A percentile compares a stretch with the other conserved stretches of the same genome.
Conservation (phyloP, 2,329 filamentous ascomycete species). For the Salinomyces thailandicus region DNA sequence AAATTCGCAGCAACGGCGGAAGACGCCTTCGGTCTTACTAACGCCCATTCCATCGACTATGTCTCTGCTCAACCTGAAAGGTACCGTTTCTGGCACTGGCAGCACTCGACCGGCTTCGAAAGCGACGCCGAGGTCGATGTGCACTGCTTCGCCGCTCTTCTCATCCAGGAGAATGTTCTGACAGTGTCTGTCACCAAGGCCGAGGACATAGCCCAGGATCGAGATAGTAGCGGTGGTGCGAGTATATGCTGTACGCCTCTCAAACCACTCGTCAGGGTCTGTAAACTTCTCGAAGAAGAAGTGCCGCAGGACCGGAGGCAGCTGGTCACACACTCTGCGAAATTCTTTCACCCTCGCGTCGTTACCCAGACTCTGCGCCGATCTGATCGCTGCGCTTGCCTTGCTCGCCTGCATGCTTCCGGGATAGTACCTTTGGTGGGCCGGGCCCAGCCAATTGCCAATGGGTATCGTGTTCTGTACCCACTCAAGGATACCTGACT, state of each 20-base stretch:
- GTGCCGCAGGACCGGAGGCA: slow-evolving; percentile 88
- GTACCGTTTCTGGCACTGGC: slow-evolving; percentile 88
- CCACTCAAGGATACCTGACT: slow-evolving; percentile 91
- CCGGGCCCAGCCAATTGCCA: slow-evolving; percentile 83
- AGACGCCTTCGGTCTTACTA: slow-evolving; percentile 89
- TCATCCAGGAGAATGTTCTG: slow-evolving; percentile 94
- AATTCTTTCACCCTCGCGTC: slow-evolving; percentile 66
- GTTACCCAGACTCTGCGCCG: slow-evolving; percentile 55
- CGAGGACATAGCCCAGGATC: slow-evolving; percentile 79
- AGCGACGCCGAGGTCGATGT: slow-evolving; percentile 92
- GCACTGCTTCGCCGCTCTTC: slow-evolving; percentile 82
- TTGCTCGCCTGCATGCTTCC: slow-evolving; percentile 65
- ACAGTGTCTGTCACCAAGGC: slow-evolving; percentile 85
- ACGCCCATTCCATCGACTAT: slow-evolving; percentile 96
- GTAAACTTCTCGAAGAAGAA: slow-evolving; percentile 95
- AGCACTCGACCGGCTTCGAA: slow-evolving; percentile 96
- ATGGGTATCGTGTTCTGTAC: slow-evolving; percentile 87
- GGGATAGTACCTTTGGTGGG: slow-evolving; percentile 77
- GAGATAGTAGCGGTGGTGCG: slow-evolving; percentile 89
- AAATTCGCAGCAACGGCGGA: slow-evolving; percentile 96
- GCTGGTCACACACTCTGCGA: slow-evolving; percentile 65
- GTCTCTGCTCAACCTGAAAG: slow-evolving; percentile 87
- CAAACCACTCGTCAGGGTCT: slow-evolving; percentile 94
- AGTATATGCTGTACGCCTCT: slow-evolving; percentile 78
- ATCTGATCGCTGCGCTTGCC: slow-evolving; percentile 70